Evolutionary conservation across 1,284 basidiomycete species (phyloP), one percentile per base, ranked within the genome.

Genomic region (Marasmius sp.): DNA sequence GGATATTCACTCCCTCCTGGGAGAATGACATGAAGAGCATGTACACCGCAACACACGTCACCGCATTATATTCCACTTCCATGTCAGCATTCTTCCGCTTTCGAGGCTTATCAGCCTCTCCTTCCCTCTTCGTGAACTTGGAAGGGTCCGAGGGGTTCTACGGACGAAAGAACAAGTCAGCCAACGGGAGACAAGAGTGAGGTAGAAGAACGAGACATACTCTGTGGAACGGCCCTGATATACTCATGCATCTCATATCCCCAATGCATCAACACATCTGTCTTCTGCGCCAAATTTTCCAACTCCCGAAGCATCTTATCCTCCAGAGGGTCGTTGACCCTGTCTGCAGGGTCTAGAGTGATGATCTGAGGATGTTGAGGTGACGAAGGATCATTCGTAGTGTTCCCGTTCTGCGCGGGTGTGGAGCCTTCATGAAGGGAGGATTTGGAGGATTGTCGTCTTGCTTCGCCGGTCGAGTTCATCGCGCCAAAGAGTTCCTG

Each of bases 231-330:
- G 22, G 86, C 86, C 75, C 87, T 93, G 52, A 92, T 87, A 74
- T 86, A 88, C 59, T 93, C 88, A 65, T 97, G 91, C 85, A 95
- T 93, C 73, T 91, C 87, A 75, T 98, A 96, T 39, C 93, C 97
- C 85, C 96, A 96, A 66, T 93, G 91, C 58, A 91, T 92, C 59
- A 98, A 78, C 41, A 97, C 94, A 65, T 93, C 92, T 22, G 96
- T 95, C 83, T 98, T 98, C 80, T 97, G 94, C 10, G 95, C 96
- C 0, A 95, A 76, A 65, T 97, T 92, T 72, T 98, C 95, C 45
- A 98, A 79, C 20, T 77, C 74, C 2, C 80, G 85, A 10, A 98
- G 77, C 8, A 98, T 75, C 61, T 86, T 86, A 62, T 94, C 92
- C 68, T 98, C 95, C 57, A 90, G 79, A 0, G 92, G 89, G 68